phyloP scores from a whole-genome alignment of 1,284 basidiomycete genomes.

The Ceratobasidium sp. region DNA sequence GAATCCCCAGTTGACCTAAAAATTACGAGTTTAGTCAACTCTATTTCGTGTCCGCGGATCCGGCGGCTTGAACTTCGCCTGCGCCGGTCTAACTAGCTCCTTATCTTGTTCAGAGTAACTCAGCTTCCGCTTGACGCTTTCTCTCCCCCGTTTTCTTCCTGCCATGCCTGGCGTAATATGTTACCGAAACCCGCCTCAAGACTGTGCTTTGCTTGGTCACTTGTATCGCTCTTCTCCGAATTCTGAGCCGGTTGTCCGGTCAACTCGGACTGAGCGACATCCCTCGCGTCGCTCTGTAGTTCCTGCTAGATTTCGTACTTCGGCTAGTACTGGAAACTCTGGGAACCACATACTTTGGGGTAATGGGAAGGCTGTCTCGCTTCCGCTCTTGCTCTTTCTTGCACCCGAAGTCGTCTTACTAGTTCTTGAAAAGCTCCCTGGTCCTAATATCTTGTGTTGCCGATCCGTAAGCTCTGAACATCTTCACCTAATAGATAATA shows the following conservation, averaged over 20 bases:
- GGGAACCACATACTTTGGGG: no score
- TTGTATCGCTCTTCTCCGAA: conserved; percentile 31
- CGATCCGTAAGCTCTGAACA: conserved; percentile 7
- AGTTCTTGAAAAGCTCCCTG: conserved; percentile 17
- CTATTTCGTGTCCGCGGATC: conserved; percentile 21
- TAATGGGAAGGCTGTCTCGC: not conserved
- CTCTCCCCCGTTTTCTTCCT: not conserved
- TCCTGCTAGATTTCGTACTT: no score
- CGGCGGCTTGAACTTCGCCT: not conserved
- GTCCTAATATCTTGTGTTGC: conserved; percentile 22
- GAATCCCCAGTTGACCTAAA: conserved; percentile 5
- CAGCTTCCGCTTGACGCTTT: not conserved
- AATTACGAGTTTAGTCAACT: conserved; percentile 17
- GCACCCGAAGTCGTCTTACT: conserved; percentile 25
- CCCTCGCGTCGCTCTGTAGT: not conserved
- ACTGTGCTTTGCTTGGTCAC: conserved; percentile 32
- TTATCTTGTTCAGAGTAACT: conserved; percentile 8
- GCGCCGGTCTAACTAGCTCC: not conserved
- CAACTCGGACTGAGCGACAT: conserved; percentile 17
- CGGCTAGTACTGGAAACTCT: no score
- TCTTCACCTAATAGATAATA: not conserved
- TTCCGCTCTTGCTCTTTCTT: conserved; percentile 11
- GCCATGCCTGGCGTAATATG: conserved; percentile 35
- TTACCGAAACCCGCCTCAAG: conserved; percentile 25
- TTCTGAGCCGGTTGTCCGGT: not conserved